A percentile compares a stretch with the other conserved stretches of the same genome.
Evolutionary conservation across 2,329 filamentous ascomycete genomes (phyloP).

Genomic region (Alternaria panax): DNA sequence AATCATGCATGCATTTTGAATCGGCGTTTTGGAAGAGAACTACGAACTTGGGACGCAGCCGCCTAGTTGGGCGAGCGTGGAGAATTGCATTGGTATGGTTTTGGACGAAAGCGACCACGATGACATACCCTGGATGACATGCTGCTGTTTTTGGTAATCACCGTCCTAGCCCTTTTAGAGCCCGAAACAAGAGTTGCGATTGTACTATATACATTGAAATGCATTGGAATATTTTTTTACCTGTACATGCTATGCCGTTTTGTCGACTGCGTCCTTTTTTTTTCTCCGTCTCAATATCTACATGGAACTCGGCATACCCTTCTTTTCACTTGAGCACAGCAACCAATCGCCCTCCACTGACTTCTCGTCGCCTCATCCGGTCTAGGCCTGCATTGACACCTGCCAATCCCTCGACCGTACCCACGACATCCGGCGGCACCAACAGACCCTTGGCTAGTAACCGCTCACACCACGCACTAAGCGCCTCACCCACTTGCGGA

Average conservation of each 20-base stretch:
- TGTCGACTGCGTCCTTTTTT: background rate
- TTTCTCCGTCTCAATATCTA: background rate
- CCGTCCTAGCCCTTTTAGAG: background rate
- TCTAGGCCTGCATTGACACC: conserved; percentile 74
- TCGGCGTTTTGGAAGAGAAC: background rate
- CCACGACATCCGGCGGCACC: conserved; percentile 69
- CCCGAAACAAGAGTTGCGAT: background rate
- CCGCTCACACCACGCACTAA: conserved; percentile 72
- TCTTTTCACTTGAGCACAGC: conserved; percentile 22
- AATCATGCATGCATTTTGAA: conserved; percentile 2
- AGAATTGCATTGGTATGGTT: conserved; percentile 1
- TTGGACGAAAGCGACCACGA: background rate
- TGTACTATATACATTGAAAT: conserved; percentile 3
- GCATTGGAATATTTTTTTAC: conserved; percentile 3
- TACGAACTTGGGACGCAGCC: background rate
- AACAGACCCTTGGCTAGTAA: conserved; percentile 65
- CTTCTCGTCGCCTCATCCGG: conserved; percentile 68
- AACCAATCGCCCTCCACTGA: conserved; percentile 73
- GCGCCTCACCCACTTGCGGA: conserved; percentile 46
- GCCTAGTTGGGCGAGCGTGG: background rate
- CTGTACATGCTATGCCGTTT: background rate
- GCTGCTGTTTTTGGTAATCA: background rate
- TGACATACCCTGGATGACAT: background rate
- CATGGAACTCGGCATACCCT: background rate
- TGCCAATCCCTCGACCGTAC: conserved; percentile 67